Evolutionary conservation across 1,284 basidiomycete species (phyloP), one percentile per base, ranked within the genome.

Genomic region (Cutaneotrichosporon sp.): DNA sequence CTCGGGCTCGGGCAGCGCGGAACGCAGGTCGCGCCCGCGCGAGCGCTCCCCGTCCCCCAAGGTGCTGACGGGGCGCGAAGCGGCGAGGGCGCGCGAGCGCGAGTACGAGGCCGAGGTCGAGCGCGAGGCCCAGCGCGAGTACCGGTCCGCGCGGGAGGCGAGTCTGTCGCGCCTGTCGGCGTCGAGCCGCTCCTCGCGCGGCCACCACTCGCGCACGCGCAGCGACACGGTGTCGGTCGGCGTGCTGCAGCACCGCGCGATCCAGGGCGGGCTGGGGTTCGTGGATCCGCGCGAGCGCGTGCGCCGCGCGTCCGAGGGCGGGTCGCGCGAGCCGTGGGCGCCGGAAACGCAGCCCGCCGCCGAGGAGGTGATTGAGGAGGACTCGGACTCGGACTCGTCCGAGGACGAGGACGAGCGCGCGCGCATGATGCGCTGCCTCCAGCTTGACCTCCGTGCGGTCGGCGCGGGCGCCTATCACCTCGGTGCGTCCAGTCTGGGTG

Each of bases 401-500:
- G 53, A 46, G 24, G 42, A 49, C 27, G 43, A 49, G 18, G 51
- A 29, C 13, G 27, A 38, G 14, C 42, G 49, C 31, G 25, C 22
- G 33, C 52, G 49, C 29, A 52, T 49, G 47, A 76, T 77, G 68
- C 66, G 72, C 38, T 79, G 77, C 65, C 60, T 79, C 31, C 77
- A 79, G 64, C 65, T 79, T 6, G 74, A 79, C 64, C 66, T 77
- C 52, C 66, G 72, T n/a, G 54, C 50, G 13, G 47, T 67, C 20
- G 54, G 34, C 52, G n/a, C 16, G 47, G 50, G 45, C 33, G 54
- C 27, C n/a, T 63, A 55, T 33, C 57, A 63, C 25, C 38, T 63
- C 6, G 53, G 62, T 63, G 13, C 45, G 62, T 59, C 36, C 18
- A 47, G 24, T 13, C 47, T 38, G 8, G 38, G 34, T 25, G 18